Evolutionary conservation across 1,284 basidiomycete genomes (phyloP).

Genomic region (Leccinum insolens): DNA sequence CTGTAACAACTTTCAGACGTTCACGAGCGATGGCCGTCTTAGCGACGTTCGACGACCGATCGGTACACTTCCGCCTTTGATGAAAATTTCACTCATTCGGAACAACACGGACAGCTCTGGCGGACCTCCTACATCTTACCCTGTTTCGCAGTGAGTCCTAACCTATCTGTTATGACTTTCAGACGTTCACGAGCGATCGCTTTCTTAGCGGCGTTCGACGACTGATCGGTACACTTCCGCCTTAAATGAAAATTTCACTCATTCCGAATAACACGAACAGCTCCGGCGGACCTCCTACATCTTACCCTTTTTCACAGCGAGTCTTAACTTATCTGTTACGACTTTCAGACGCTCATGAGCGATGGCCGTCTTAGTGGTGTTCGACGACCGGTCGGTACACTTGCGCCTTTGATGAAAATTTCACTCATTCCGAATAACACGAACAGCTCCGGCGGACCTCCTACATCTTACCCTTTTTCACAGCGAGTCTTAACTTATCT

Average conservation of each 20-base stretch:
- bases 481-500: background rate
- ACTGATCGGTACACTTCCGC: background rate
- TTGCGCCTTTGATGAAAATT: background rate
- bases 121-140: background rate
- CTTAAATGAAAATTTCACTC: background rate
- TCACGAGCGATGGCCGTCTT: background rate
- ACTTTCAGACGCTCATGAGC: background rate
- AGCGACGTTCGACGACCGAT: background rate
- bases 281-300: background rate
- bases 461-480: background rate
- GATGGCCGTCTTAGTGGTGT: background rate
- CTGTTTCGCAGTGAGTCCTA: background rate
- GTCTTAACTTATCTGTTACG: background rate
- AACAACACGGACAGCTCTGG: background rate
- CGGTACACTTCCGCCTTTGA: background rate
- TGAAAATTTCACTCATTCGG: background rate
- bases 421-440: background rate
- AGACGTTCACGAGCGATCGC: background rate
- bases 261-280: background rate
- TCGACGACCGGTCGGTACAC: background rate
- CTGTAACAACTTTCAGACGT: background rate
- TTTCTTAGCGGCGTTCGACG: background rate
- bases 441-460: background rate
- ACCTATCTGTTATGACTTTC: background rate
- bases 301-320: background rate